Percentiles rank a stretch among this genome's conserved stretches.
Evolutionary conservation across 176 grass and related monocot genomes (phyloP).

Genomic region (Aegilops bicornis): DNA sequence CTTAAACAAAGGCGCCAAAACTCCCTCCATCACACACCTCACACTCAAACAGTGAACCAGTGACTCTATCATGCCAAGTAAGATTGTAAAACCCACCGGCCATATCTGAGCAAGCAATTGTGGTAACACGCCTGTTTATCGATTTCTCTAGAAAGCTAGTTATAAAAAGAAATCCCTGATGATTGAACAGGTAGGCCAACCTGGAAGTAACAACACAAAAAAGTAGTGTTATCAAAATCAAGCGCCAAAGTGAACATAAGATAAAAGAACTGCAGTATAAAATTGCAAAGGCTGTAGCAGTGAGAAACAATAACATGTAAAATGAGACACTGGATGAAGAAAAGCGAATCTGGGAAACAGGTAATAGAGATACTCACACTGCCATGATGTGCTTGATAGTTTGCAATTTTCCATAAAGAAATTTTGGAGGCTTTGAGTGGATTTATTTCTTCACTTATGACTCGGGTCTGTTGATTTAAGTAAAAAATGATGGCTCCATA

Average conservation of each 20-base stretch:
- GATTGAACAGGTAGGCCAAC: conserved; percentile 82
- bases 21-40: conserved; percentile 76
- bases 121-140: conserved; percentile 70
- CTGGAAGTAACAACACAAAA: conserved; percentile 51
- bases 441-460: conserved; percentile 46
- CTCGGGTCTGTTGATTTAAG: conserved; percentile 36
- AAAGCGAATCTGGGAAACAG: conserved; percentile 26
- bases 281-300: conserved; percentile 15
- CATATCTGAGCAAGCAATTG: conserved; percentile 73
- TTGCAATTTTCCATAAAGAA: conserved; percentile 41
- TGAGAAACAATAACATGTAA: conserved; percentile 14
- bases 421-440: conserved; percentile 45
- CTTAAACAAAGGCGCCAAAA: conserved; percentile 73
- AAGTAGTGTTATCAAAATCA: conserved; percentile 31
- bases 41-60: conserved; percentile 95
- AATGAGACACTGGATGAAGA: conserved; percentile 3
- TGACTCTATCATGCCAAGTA: conserved; percentile 95
- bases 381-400: conserved; percentile 12
- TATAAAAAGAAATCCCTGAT: conserved; percentile 79
- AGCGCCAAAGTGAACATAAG: conserved; percentile 26
- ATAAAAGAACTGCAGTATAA: conserved; percentile 13
- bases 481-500: conserved; percentile 57
- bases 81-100: conserved; percentile 87
- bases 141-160: conserved; percentile 77
- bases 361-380: conserved; percentile 38